Evolutionary conservation across 163 green algal species (phyloP), one percentile per base, ranked within the genome.

Genomic region (Chloroidium sp.): DNA sequence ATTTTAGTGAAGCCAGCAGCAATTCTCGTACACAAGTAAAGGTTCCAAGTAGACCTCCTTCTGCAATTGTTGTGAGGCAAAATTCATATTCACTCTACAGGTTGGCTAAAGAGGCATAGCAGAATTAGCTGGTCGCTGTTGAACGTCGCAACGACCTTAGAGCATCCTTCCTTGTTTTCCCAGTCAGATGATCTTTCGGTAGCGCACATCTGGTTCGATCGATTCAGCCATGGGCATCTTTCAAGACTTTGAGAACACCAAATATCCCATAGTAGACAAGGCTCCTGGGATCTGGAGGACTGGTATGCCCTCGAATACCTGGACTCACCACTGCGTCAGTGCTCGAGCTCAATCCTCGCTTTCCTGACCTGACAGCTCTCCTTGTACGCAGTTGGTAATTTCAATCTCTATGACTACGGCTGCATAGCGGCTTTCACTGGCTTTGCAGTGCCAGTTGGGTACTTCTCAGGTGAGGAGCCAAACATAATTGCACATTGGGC

Each of bases 181-280:
- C 36, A 36, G 36, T 36, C 36, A 36, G 36, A 36, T 36, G 36
- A 36, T 36, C 36, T 75, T 75, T 13, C 36, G 36, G 36, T 36
- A 36, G 36, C 76, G 60, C 3, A 10, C n/a, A 10, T 57, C 76
- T 79, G 61, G 76, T 67, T 58, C 58, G 78, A 62, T 67, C 60
- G 75, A 36, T 36, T 36, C 58, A 12, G 62, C 8, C 61, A 89
- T 89, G 85, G 84, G 86, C 2, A 82, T 88, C 3, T 86, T 92
- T 36, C 36, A 36, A 36, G 36, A 36, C 69, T 84, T 92, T 8
- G 85, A 91, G 58, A 85, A 90, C 62, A 85, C 88, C 12, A 76
- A 79, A 36, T 92, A 86, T 57, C 78, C 88, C n/a, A 87, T 92
- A 57, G 83, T 92, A 10, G 82, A 92, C 81, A 85, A 78, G 62